These are phyloP conservation scores for Gigaspora rosea DNA, from an alignment of 192 early-diverging fungal genomes.

Conservation along the genomic window DNA sequence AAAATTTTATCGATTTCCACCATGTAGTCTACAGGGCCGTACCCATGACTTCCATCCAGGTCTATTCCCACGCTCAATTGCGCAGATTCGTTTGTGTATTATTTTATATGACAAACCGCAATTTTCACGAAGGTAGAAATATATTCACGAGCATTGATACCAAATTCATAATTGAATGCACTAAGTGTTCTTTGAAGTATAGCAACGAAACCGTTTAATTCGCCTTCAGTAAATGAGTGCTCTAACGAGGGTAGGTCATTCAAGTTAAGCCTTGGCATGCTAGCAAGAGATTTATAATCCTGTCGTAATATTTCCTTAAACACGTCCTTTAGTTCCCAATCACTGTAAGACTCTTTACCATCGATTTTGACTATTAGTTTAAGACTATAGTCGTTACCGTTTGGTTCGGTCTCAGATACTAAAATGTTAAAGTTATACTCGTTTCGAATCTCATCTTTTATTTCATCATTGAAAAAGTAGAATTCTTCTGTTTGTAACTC, in stretches of 20 bases:
- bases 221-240: conserved; percentile 8
- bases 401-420: conserved; percentile 14
- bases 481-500: background rate
- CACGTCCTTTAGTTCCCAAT: conserved; percentile 18
- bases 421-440: background rate
- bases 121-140: conserved; percentile 13
- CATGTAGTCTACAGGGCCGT: conserved; percentile 31
- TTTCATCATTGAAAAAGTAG: conserved; percentile 18
- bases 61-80: conserved; percentile 7
- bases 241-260: conserved; percentile 9
- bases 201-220: conserved; percentile 2
- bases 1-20: conserved; percentile 16
- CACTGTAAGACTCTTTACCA: conserved; percentile 10
- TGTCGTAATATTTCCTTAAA: conserved; percentile 17
- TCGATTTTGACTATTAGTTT: conserved; percentile 14
- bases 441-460: background rate
- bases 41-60: conserved; percentile 28
- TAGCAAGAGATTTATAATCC: background rate
- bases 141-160: conserved; percentile 16
- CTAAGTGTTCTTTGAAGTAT: background rate
- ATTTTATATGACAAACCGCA: conserved; percentile 12
- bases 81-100: conserved; percentile 12
- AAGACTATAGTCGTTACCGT: conserved; percentile 2
- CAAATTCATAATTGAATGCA: conserved; percentile 14
- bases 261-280: conserved; percentile 16